Conservation (phyloP, 257 asterid species). For the Solanum corneliomulleri region DNA sequence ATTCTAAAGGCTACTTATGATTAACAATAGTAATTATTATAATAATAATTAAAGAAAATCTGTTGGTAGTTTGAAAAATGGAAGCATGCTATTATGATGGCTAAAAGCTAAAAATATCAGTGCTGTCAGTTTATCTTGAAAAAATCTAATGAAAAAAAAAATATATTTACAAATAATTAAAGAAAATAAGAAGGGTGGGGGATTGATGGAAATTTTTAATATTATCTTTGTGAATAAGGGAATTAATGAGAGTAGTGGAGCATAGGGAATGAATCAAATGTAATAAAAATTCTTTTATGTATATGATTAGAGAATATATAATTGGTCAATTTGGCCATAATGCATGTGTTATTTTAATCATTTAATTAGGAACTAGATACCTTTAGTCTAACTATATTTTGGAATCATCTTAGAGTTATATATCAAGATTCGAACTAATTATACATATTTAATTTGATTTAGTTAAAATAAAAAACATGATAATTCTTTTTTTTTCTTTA, state of each 20-base stretch:
- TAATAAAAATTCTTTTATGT: not conserved
- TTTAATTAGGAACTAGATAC: not conserved
- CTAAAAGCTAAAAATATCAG: not conserved
- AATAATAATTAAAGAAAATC: not conserved
- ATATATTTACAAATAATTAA: not conserved
- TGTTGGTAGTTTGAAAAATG: not conserved
- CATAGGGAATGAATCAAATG: not conserved
- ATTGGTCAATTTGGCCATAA: not conserved
- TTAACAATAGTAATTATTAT: not conserved
- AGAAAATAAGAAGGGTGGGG: not conserved
- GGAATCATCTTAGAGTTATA: not conserved
- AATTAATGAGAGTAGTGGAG: not conserved
- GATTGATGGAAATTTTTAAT: not conserved
- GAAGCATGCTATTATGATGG: not conserved
- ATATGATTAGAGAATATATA: not conserved
- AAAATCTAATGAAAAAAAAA: not conserved
- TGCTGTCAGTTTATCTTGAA: not conserved
- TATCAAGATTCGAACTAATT: not conserved
- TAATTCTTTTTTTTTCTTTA: not conserved
- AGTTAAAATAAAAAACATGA: not conserved
- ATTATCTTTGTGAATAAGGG: not conserved
- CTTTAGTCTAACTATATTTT: not conserved
- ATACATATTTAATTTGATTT: not conserved
- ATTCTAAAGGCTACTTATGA: conserved; percentile 6
- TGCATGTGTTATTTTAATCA: not conserved